Conservation (phyloP, 331 rosid species). For the Ulmus americana region DNA sequence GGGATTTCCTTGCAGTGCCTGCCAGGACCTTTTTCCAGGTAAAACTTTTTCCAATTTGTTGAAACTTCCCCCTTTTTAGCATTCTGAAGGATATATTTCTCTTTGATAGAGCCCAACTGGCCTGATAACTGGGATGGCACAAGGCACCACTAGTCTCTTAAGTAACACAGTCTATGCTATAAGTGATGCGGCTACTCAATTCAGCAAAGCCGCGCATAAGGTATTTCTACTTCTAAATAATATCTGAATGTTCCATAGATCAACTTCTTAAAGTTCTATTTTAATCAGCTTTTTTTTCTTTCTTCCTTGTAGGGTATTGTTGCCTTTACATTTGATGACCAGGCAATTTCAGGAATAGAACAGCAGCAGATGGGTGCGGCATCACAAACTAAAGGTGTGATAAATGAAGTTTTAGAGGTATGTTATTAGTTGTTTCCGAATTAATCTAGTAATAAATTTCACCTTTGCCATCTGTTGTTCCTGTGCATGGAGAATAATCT, state of each 20-base stretch:
- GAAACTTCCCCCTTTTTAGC: neutral
- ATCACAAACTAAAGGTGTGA: constrained; percentile 71
- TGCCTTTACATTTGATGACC: constrained; percentile 92
- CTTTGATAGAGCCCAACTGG: constrained; percentile 81
- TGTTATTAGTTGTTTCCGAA: neutral
- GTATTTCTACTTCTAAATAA: constrained; percentile 32
- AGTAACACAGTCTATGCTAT: constrained; percentile 86
- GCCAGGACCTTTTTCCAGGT: constrained; percentile 78
- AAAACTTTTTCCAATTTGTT: neutral
- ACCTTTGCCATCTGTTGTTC: neutral
- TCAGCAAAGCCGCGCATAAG: constrained; percentile 97
- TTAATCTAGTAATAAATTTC: neutral
- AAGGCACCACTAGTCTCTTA: constrained; percentile 88
- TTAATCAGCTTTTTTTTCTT: neutral
- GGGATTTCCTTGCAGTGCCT: constrained; percentile 87
- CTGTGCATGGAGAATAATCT: neutral
- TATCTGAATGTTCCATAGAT: constrained; percentile 6
- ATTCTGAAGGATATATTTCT: constrained; percentile 11
- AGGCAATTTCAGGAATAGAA: constrained; percentile 57
- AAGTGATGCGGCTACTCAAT: constrained; percentile 90
- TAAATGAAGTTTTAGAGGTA: constrained; percentile 85
- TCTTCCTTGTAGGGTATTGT: constrained; percentile 64
- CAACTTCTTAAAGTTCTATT: constrained; percentile 8
- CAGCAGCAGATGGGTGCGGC: constrained; percentile 51
- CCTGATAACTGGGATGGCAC: constrained; percentile 79